Evolutionary conservation across 257 asterid genomes (phyloP).

Genomic region (Capsicum chinense): DNA sequence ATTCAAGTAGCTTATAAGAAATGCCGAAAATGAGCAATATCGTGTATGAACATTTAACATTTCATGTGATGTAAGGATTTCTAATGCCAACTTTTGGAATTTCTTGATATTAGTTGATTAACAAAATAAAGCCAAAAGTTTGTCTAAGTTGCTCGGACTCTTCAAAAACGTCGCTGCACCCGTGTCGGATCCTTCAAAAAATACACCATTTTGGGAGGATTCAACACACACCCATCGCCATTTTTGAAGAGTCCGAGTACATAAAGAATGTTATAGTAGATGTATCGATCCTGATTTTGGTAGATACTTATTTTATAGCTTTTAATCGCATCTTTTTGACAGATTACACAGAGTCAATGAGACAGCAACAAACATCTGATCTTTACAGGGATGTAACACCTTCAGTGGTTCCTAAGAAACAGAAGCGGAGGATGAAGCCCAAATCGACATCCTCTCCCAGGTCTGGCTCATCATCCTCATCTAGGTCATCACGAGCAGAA

Average conservation of each 20-base stretch:
- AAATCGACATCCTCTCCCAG: slow-evolving; percentile 60
- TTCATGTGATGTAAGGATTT: not conserved
- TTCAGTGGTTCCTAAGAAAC: slow-evolving; percentile 51
- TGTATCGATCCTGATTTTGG: not conserved
- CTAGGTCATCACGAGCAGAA: slow-evolving; percentile 50
- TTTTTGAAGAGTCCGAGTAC: no score
- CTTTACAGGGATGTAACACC: slow-evolving; percentile 46
- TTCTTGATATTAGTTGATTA: not conserved
- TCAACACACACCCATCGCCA: no score
- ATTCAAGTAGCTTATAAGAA: not conserved
- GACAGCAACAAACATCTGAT: slow-evolving; percentile 51
- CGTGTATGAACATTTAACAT: not conserved
- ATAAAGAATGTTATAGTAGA: not conserved
- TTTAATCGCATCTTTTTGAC: not conserved
- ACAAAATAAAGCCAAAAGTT: not conserved
- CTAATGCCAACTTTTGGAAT: not conserved
- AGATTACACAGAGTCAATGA: slow-evolving; percentile 59
- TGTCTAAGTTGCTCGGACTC: not conserved
- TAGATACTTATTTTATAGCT: not conserved
- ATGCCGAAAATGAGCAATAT: not conserved
- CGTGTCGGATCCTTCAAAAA: no score
- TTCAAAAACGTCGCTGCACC: no score
- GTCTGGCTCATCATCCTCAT: slow-evolving; percentile 52
- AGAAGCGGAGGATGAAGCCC: slow-evolving; percentile 58
- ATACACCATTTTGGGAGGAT: no score